Evolutionary conservation across 371 early-diverging fungal species (phyloP).

Genomic region (Fennellomyces sp.): DNA sequence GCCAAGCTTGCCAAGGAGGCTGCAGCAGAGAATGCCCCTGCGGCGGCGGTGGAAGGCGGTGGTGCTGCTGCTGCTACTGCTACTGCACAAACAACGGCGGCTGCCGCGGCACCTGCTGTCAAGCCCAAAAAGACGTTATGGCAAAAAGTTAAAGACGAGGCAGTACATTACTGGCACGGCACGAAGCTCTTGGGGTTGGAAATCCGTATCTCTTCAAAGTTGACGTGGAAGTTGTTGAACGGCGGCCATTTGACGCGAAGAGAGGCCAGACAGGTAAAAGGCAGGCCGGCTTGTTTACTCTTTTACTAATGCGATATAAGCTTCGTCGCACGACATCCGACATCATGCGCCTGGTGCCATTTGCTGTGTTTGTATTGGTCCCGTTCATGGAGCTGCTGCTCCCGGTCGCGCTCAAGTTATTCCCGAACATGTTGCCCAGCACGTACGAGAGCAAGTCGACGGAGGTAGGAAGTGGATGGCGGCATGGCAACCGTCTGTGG

Average conservation of each 20-base stretch:
- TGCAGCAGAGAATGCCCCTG: conserved; percentile 5
- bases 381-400: conserved; percentile 95
- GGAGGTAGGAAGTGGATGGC: conserved; percentile 44
- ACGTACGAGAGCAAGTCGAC: conserved; percentile 92
- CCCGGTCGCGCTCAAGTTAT: conserved; percentile 90
- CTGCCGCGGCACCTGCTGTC: conserved; percentile 22
- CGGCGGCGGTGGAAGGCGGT: not conserved
- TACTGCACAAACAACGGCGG: conserved; percentile 13
- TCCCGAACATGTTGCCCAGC: conserved; percentile 96
- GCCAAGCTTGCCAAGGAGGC: conserved; percentile 46
- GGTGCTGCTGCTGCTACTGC: conserved; percentile 16
- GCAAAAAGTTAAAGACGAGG: conserved; percentile 89
- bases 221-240: conserved; percentile 74
- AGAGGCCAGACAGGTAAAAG: conserved; percentile 83
- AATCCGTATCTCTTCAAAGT: conserved; percentile 82
- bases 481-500: not conserved
- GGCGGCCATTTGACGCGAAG: conserved; percentile 87
- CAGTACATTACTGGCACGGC: conserved; percentile 94
- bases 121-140: conserved; percentile 72
- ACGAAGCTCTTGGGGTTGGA: conserved; percentile 91
- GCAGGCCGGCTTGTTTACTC: not conserved
- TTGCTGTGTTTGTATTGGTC: conserved; percentile 89
- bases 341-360: conserved; percentile 89
- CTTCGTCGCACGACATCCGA: conserved; percentile 88
- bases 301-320: conserved; percentile 24